A percentile compares a stretch with the other conserved stretches of the same genome.
These are phyloP conservation scores for Chlamydomonas sphaeroides DNA, from an alignment of 139 green algal species.

Conservation along the genomic window DNA sequence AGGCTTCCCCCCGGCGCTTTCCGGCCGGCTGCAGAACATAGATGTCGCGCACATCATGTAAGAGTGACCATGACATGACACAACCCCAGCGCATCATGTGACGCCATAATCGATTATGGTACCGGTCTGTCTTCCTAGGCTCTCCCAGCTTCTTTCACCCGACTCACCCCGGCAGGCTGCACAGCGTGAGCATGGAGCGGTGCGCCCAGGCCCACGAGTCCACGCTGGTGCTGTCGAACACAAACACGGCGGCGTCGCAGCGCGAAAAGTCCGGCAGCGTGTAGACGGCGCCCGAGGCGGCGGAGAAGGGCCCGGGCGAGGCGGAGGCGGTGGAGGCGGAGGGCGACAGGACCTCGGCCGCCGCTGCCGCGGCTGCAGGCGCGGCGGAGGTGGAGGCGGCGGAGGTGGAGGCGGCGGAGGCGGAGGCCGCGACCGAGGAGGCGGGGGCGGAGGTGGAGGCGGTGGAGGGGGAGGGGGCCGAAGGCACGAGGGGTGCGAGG, in stretches of 20 bases:
- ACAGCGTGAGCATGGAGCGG: slow-evolving; percentile 31
- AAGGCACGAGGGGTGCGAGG: not conserved
- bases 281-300: not conserved
- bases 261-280: slow-evolving; percentile 43
- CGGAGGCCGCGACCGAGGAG: not conserved
- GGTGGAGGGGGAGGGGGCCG: not conserved
- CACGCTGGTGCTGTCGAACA: slow-evolving; percentile 68
- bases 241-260: slow-evolving; percentile 69
- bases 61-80: too few relatives aligned
- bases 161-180: slow-evolving; percentile 22
- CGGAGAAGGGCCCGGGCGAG: too few relatives aligned
- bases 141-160: too few relatives aligned
- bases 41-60: too few relatives aligned
- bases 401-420: not conserved
- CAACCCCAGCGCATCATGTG: too few relatives aligned
- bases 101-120: too few relatives aligned
- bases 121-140: too few relatives aligned
- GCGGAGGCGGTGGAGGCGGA: not conserved
- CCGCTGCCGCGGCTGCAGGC: not conserved
- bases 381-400: not conserved
- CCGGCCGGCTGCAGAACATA: too few relatives aligned
- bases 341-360: not conserved
- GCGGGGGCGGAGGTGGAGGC: not conserved
- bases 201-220: slow-evolving; percentile 49
- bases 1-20: too few relatives aligned